A percentile compares a stretch with the other conserved stretches of the same genome.
These are phyloP conservation scores for Vicia villosa DNA, from an alignment of 306 rosid species.

Conservation along the genomic window DNA sequence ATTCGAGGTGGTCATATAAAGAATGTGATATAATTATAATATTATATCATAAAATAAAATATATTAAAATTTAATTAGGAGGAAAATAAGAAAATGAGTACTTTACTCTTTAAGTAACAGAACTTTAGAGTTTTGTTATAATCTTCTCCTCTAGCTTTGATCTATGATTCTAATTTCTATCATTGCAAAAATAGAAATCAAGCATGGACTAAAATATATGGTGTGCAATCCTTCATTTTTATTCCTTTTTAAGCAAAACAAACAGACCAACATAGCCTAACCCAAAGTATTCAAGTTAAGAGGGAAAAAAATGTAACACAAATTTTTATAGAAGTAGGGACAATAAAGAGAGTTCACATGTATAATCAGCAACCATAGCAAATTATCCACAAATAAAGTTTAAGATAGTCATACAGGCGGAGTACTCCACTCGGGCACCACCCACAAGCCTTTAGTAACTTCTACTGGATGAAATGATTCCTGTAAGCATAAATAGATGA, in stretches of 20 bases:
- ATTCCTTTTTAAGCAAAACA: not conserved
- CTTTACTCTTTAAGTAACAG: not conserved
- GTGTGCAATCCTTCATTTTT: not conserved
- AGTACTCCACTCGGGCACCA: conserved; percentile 78
- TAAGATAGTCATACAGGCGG: conserved; percentile 63
- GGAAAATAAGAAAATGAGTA: not conserved
- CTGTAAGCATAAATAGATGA: conserved; percentile 44
- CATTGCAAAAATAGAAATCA: not conserved
- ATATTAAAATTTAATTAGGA: not conserved
- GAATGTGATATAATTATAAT: no score
- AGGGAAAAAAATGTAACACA: not conserved
- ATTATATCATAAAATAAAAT: no score
- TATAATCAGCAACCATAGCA: conserved; percentile 20
- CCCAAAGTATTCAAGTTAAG: conserved; percentile 6
- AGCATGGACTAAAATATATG: not conserved
- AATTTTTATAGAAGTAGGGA: conserved; percentile 6
- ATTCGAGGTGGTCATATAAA: no score
- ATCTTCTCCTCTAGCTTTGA: not conserved
- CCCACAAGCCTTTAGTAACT: conserved; percentile 78
- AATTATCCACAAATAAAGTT: conserved; percentile 21
- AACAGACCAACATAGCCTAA: conserved; percentile 9
- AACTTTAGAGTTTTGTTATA: not conserved
- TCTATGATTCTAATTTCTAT: not conserved
- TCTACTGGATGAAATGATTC: conserved; percentile 74
- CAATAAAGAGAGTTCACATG: not conserved